A percentile compares a stretch with the other conserved stretches of the same genome.
These are phyloP conservation scores for Fomitopsis serialis DNA, from an alignment of 768 basidiomycete species.

Conservation along the genomic window DNA sequence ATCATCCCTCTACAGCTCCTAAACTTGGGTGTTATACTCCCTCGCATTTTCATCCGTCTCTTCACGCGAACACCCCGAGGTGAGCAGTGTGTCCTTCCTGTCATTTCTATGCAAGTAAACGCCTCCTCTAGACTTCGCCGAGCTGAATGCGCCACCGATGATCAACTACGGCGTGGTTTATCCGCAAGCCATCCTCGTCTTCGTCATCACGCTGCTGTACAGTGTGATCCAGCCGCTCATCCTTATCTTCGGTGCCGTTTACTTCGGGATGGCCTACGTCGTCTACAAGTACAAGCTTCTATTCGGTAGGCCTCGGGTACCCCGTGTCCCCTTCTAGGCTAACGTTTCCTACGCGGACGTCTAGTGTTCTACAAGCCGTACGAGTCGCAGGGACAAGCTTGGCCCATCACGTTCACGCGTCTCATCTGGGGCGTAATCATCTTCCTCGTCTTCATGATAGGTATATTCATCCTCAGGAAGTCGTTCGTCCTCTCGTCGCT, in stretches of 20 bases:
- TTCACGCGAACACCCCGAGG: constrained; percentile 93
- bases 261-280: constrained; percentile 93
- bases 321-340: neutral
- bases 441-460: constrained; percentile 95
- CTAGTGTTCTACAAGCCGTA: constrained; percentile 98
- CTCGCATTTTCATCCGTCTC: constrained; percentile 65
- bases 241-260: constrained; percentile 89
- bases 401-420: constrained; percentile 92
- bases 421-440: constrained; percentile 90
- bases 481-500: constrained; percentile 54
- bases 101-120: neutral
- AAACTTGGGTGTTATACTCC: constrained; percentile 85
- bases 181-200: constrained; percentile 94
- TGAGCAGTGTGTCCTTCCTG: constrained; percentile 19
- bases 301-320: constrained; percentile 58
- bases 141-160: constrained; percentile 95
- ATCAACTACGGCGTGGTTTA: constrained; percentile 97
- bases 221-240: constrained; percentile 95
- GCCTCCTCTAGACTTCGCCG: constrained; percentile 72
- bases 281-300: constrained; percentile 98
- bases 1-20: constrained; percentile 95
- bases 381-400: constrained; percentile 95
- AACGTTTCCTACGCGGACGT: neutral
- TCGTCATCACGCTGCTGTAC: constrained; percentile 91
- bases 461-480: constrained; percentile 77